Base-by-base conservation (phyloP, 2,329 filamentous ascomycete species). In the Beauveria scarabaeidicola region DNA sequence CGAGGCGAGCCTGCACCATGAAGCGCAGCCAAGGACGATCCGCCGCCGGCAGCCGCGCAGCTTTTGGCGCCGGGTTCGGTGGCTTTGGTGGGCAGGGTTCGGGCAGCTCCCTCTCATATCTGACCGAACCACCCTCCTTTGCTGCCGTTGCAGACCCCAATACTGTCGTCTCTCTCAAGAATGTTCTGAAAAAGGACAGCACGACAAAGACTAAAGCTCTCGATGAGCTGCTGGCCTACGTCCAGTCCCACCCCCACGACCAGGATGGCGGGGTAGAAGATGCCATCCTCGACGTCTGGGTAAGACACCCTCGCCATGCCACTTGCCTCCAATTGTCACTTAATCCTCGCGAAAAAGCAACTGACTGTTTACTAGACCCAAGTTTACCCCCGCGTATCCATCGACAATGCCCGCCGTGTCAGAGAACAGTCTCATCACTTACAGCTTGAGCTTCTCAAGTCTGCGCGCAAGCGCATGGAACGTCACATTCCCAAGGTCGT, bases 171-270 rank as follows among this genome's bases (percentile, higher is more conserved):
- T 85, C 87, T n/a, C 90, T 97, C 76, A 96, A 97, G 74, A 96
- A 95, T 66, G 75, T 97, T 3, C 81, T 87, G 54, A 99, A 97
- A 76, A 96, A 94, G 74, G 93, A 97, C 75, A 88, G 87, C 68
- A 96, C 86, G 11, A 99, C 94, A 41, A 96, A 96, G 71, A 81
- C 88, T 8, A 96, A 93, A 72, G 93, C 90, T 0, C 77, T 99
- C 29, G 92, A 97, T 66, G 93, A 97, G 56, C 75, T 99, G 21
- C 80, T 90, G 52, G 72, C 81, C 38, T 82, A 88, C 68, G 77
- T 90, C 43, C 78, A 80, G 64, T 72, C 74, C 13, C 81, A 77
- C 71, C 80, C 73, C 46, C 80, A 70, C 70, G 81, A 79, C 62
- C 67, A 78, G 59, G 76, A 80, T 65, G 83, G 81, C 27, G 87